Percentiles rank a stretch among this genome's conserved stretches.
Conservation (phyloP, 1,284 basidiomycete genomes). For the Ganoderma lingzhi region DNA sequence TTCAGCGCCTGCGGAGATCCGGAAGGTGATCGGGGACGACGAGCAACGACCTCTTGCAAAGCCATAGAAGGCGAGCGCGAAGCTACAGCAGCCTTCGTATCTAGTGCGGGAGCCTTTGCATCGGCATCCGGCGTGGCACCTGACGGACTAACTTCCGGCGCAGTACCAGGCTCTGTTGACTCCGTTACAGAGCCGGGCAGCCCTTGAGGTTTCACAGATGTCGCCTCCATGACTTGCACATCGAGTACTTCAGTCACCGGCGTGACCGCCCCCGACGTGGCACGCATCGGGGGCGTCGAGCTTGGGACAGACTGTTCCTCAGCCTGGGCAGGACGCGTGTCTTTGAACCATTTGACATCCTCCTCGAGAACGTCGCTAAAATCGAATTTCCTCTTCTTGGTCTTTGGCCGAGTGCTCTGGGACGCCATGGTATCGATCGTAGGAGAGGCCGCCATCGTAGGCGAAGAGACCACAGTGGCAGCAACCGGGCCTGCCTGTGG, state of each 20-base stretch:
- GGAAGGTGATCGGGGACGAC: constrained; percentile 3
- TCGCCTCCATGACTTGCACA: background rate
- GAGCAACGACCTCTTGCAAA: background rate
- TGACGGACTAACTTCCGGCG: background rate
- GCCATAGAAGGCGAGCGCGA: constrained; percentile 10
- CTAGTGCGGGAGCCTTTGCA: background rate
- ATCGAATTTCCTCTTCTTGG: constrained; percentile 25
- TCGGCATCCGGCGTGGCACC: background rate
- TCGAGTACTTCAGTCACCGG: background rate
- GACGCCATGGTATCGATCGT: background rate
- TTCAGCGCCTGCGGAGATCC: background rate
- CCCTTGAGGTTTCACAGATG: background rate
- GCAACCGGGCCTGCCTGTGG: background rate
- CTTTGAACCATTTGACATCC: constrained; percentile 33
- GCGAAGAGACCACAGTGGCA: background rate
- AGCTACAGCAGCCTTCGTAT: background rate
- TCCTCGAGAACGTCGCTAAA: constrained; percentile 31
- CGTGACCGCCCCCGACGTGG: background rate
- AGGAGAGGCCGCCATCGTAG: background rate
- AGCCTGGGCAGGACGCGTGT: constrained; percentile 17
- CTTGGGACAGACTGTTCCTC: background rate
- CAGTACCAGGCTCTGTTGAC: too few relatives aligned
- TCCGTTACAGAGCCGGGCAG: background rate
- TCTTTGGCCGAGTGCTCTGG: constrained; percentile 3
- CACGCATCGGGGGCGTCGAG: background rate